A percentile compares a stretch with the other conserved stretches of the same genome.
These are phyloP conservation scores for Pinus albicaulis DNA, from an alignment of 75 land plant genomes.

Conservation along the genomic window DNA sequence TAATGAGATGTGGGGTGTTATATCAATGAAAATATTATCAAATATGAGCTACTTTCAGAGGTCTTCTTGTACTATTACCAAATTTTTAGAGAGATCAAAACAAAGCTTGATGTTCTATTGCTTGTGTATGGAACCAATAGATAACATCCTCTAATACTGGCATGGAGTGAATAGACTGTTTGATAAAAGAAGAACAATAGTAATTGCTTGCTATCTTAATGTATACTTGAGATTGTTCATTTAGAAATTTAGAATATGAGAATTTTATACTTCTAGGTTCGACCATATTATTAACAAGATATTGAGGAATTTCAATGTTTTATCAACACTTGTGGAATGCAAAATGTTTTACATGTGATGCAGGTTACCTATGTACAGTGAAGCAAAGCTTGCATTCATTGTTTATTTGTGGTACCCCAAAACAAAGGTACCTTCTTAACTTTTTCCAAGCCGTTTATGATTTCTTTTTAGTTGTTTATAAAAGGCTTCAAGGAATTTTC, in stretches of 20 bases:
- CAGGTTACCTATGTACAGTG: slow-evolving; percentile 85
- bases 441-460: too few species aligned
- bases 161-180: too few species aligned
- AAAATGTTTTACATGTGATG: slow-evolving; percentile 10
- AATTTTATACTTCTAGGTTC: neutral
- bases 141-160: neutral
- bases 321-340: neutral
- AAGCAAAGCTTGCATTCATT: slow-evolving; percentile 74
- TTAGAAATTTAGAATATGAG: slow-evolving; percentile 1
- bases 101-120: neutral
- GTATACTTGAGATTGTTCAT: neutral
- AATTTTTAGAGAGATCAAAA: neutral
- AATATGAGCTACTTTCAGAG: neutral
- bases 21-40: neutral
- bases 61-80: neutral
- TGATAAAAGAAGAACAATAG: too few species aligned
- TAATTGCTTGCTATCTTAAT: neutral
- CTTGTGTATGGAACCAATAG: neutral
- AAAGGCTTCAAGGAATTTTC: neutral
- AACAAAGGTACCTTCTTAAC: slow-evolving; percentile 50
- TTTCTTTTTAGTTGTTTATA: too few species aligned
- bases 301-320: neutral
- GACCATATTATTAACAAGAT: neutral
- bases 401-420: slow-evolving; percentile 81
- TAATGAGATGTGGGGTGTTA: too few species aligned